phyloP scores from a whole-genome alignment of 2,329 filamentous ascomycete genomes.

The Neopestalotiopsis clavispora region DNA sequence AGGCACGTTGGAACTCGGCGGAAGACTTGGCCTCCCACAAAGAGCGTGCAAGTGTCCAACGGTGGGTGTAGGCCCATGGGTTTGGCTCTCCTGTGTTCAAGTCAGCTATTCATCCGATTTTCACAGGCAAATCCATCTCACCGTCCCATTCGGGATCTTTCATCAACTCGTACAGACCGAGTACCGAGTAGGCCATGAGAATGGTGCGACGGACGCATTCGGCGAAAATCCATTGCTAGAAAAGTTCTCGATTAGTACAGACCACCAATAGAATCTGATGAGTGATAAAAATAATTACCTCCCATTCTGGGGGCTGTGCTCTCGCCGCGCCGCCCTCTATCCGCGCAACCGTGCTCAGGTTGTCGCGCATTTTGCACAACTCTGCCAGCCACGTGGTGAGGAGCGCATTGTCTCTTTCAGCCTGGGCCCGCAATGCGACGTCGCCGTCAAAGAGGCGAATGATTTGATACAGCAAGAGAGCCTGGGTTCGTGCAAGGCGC shows the following conservation, averaged over 20 bases:
- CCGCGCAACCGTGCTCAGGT: conserved; percentile 25
- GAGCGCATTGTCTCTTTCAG: conserved; percentile 25
- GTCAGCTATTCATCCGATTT: conserved; percentile 14
- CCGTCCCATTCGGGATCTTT: conserved; percentile 25
- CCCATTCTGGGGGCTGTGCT: neutral
- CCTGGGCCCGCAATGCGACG: conserved; percentile 25
- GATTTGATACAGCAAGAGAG: conserved; percentile 30
- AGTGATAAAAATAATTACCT: neutral
- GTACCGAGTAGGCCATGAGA: conserved; percentile 34
- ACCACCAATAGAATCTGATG: neutral
- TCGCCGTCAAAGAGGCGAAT: conserved; percentile 33
- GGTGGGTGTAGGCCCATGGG: conserved; percentile 33
- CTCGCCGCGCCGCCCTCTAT: conserved; percentile 13
- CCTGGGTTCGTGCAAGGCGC: conserved; percentile 31
- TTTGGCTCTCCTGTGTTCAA: conserved; percentile 17
- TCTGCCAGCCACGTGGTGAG: conserved; percentile 27
- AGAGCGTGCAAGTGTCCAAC: conserved; percentile 36
- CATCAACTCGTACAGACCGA: conserved; percentile 33
- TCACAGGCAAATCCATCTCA: neutral
- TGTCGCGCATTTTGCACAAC: conserved; percentile 34
- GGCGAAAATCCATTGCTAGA: conserved; percentile 39
- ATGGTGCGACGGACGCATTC: conserved; percentile 39
- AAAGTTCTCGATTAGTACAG: neutral
- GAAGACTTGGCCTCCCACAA: conserved; percentile 37
- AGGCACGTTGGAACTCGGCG: conserved; percentile 32